Evolutionary conservation across 495 filamentous ascomycete genomes (phyloP), one percentile per base, ranked within the genome.

Genomic region (Letharia columbiana): DNA sequence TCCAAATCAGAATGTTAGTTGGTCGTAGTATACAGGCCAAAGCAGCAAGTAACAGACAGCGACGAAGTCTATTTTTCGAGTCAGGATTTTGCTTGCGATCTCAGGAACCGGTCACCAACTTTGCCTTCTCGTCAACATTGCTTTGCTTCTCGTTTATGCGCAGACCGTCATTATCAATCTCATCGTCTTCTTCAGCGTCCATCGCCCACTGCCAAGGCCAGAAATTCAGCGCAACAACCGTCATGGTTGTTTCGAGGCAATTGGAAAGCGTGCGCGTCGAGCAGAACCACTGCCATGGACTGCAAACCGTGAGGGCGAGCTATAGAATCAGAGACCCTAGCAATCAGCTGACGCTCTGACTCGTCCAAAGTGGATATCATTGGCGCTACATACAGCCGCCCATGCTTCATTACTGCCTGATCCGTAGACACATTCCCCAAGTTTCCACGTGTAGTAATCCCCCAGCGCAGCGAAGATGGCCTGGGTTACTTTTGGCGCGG

Each of bases 211-310:
- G 74, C 95, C 94, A 98, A 23, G 94, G 94, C 92, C 92, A 98
- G 64, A 86, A 83, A 69, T 84, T 83, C 20, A 97, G 77, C 8
- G 92, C 94, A 63, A 85, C 79, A 64, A 90, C 80, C 18, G 94
- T 97, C 67, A 99, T 72, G 5, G 88, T 90, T 1, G 90, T 95
- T 78, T 99, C 94, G 12, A 96, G 77, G 63, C 87, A 94, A 76
- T 98, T 99, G 50, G 92, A 97, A 62, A 99, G 84, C 0, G 94
- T 96, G 64, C 94, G 83, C 3, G 91, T 95, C 0, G 92, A 92
- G 74, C 89, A 95, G 75, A 95, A 97, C 89, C 89, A 99, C 74
- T 97, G 91, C 91, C 95, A 99, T 23, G 94, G 91, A 72, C 86
- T 98, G 68, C 89, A 76, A 41, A 92, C 76, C 3, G 89, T 88